Percentiles rank a stretch among this genome's conserved stretches.
Conservation (phyloP, 2,329 filamentous ascomycete genomes). For the Cercospora nicotianae region DNA sequence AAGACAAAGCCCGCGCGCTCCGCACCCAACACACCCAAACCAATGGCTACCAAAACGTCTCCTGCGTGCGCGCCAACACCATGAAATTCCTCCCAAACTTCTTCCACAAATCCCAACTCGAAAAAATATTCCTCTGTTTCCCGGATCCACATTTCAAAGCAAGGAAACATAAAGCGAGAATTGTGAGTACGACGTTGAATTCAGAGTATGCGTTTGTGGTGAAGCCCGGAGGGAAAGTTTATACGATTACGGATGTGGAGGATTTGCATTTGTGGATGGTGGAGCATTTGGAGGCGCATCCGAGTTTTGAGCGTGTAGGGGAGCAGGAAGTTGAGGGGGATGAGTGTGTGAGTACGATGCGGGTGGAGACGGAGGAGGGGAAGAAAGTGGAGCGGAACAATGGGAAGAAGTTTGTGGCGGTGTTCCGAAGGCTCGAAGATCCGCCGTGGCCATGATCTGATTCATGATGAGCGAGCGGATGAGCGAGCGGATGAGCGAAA, state of each 20-base stretch:
- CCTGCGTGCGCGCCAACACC: constrained; percentile 85
- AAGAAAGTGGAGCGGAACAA: constrained; percentile 94
- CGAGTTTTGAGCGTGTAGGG: constrained; percentile 73
- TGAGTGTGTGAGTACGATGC: constrained; percentile 72
- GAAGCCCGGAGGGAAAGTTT: constrained; percentile 79
- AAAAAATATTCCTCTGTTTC: constrained; percentile 96
- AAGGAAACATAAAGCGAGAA: constrained; percentile 93
- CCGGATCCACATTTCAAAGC: constrained; percentile 98
- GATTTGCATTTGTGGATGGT: constrained; percentile 94
- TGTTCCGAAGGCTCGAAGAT: constrained; percentile 79
- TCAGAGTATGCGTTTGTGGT: constrained; percentile 92
- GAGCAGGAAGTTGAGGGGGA: constrained; percentile 65
- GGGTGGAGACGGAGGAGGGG: constrained; percentile 86
- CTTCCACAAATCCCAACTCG: constrained; percentile 77
- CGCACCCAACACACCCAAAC: constrained; percentile 56
- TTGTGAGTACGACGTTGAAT: constrained; percentile 83
- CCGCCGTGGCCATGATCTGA: constrained; percentile 64
- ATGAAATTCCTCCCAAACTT: constrained; percentile 99
- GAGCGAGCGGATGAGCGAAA: background rate
- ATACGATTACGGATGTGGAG: constrained; percentile 97
- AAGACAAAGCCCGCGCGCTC: constrained; percentile 80
- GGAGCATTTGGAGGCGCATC: constrained; percentile 74
- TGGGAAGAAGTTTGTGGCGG: constrained; percentile 85
- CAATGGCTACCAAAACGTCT: constrained; percentile 75
- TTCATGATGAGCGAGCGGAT: background rate